Conservation (phyloP, 1,284 basidiomycete genomes). For the Trichosporon inkin region DNA sequence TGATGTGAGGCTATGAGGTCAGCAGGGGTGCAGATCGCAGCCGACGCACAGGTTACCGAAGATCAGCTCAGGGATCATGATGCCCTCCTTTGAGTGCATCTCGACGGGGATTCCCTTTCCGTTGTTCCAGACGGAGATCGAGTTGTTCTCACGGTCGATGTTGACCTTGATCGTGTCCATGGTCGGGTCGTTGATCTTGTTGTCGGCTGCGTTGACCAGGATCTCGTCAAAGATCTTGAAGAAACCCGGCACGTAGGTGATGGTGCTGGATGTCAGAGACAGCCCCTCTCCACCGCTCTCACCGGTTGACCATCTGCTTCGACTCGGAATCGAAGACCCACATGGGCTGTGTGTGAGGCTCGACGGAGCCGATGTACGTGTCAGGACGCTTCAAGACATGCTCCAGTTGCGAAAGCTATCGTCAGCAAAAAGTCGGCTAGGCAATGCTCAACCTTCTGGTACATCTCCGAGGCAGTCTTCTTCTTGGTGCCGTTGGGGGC, state of each 20-base stretch:
- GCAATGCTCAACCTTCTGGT: slow-evolving; percentile 72
- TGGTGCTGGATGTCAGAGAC: slow-evolving; percentile 56
- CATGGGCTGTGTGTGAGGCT: slow-evolving; percentile 75
- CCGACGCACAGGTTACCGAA: slow-evolving; percentile 74
- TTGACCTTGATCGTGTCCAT: slow-evolving; percentile 88
- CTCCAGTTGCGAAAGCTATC: slow-evolving; percentile 87
- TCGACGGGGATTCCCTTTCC: slow-evolving; percentile 96
- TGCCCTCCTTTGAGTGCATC: slow-evolving; percentile 86
- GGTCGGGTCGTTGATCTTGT: slow-evolving; percentile 87
- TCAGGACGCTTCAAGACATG: slow-evolving; percentile 96
- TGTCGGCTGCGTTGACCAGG: slow-evolving; percentile 97
- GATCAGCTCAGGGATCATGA: slow-evolving; percentile 96
- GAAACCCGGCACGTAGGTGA: slow-evolving; percentile 93
- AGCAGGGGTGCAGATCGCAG: slow-evolving; percentile 13
- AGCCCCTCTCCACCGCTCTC: slow-evolving; percentile 16
- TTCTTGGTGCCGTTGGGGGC: slow-evolving; percentile 53
- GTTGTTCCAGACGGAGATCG: slow-evolving; percentile 93
- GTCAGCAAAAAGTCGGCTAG: slow-evolving; percentile 10
- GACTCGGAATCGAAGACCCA: slow-evolving; percentile 82
- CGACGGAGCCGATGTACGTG: slow-evolving; percentile 94
- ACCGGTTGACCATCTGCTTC: slow-evolving; percentile 71
- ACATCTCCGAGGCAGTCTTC: slow-evolving; percentile 88
- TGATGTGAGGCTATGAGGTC: slow-evolving; percentile 62
- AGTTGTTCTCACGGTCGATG: slow-evolving; percentile 77
- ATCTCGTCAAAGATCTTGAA: slow-evolving; percentile 99